These are phyloP conservation scores for Erucastrum elatum DNA, from an alignment of 345 rosid genomes.

Conservation along the genomic window DNA sequence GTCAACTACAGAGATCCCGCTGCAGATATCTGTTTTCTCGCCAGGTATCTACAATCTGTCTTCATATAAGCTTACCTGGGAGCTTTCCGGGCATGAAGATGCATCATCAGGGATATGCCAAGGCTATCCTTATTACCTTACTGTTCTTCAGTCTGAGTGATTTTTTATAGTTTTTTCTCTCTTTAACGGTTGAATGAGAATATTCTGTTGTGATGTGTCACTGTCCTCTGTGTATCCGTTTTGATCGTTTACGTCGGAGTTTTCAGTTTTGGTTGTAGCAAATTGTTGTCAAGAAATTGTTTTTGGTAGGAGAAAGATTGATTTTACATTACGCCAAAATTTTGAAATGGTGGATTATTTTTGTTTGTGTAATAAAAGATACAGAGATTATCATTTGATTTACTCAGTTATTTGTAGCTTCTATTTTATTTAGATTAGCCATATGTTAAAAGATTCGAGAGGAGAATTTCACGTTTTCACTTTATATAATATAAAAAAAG, in stretches of 20 bases:
- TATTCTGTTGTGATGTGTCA: conserved; percentile 9
- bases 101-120: conserved; percentile 58
- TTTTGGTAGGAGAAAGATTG: conserved; percentile 5
- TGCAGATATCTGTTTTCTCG: conserved; percentile 69
- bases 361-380: conserved; percentile 20
- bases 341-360: neutral
- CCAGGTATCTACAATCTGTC: conserved; percentile 83
- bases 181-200: conserved; percentile 3
- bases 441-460: neutral
- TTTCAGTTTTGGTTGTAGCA: conserved; percentile 29
- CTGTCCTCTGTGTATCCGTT: conserved; percentile 31
- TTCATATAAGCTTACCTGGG: conserved; percentile 74
- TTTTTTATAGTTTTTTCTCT: conserved; percentile 3
- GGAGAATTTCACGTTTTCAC: neutral
- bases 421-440: neutral
- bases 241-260: conserved; percentile 23
- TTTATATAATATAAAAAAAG: neutral
- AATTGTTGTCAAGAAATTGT: conserved; percentile 28
- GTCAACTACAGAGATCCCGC: conserved; percentile 58
- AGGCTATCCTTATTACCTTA: conserved; percentile 73
- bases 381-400: neutral
- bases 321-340: conserved; percentile 1
- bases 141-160: conserved; percentile 59
- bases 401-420: neutral
- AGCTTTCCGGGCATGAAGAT: conserved; percentile 41